These are phyloP conservation scores for Davidsoniella neocaledoniae DNA, from an alignment of 2,329 filamentous ascomycete species.

Conservation along the genomic window DNA sequence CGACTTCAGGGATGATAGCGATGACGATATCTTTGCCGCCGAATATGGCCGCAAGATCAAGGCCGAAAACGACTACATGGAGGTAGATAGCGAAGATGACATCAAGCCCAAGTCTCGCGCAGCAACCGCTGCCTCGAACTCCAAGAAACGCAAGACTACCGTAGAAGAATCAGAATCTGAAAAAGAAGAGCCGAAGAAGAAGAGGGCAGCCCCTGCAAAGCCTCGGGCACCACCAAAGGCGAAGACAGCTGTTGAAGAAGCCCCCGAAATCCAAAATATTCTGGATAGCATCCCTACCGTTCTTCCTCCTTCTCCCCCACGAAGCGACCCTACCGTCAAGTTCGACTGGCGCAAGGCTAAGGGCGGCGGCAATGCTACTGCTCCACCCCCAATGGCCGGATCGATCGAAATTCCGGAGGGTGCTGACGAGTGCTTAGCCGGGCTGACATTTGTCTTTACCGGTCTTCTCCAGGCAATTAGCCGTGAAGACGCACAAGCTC, in stretches of 20 bases:
- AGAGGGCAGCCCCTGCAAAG: conserved; percentile 41
- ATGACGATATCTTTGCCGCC: conserved; percentile 69
- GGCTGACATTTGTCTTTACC: conserved; percentile 88
- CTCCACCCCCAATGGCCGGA: conserved; percentile 44
- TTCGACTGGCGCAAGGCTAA: conserved; percentile 59
- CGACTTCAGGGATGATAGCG: conserved; percentile 49
- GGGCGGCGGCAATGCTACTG: conserved; percentile 42
- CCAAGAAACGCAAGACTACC: conserved; percentile 43
- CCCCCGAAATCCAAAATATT: conserved; percentile 58
- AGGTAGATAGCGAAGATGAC: conserved; percentile 51
- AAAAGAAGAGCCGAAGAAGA: conserved; percentile 45
- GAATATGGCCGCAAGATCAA: conserved; percentile 49
- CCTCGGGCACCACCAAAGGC: conserved; percentile 35
- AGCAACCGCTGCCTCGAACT: conserved; percentile 18
- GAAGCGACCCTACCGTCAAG: conserved; percentile 51
- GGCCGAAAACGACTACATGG: conserved; percentile 53
- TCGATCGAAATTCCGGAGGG: conserved; percentile 62
- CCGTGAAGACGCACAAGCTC: conserved; percentile 65
- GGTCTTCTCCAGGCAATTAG: conserved; percentile 66
- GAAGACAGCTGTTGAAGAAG: conserved; percentile 54
- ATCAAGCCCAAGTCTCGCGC: conserved; percentile 22
- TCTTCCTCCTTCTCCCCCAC: conserved; percentile 66
- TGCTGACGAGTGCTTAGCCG: conserved; percentile 74
- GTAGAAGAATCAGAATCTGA: conserved; percentile 36
- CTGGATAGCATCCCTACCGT: conserved; percentile 76